Percentiles rank a stretch among this genome's conserved stretches.
These are phyloP conservation scores for Xerophyta viscosa DNA, from an alignment of 106 monocot species.

Conservation along the genomic window DNA sequence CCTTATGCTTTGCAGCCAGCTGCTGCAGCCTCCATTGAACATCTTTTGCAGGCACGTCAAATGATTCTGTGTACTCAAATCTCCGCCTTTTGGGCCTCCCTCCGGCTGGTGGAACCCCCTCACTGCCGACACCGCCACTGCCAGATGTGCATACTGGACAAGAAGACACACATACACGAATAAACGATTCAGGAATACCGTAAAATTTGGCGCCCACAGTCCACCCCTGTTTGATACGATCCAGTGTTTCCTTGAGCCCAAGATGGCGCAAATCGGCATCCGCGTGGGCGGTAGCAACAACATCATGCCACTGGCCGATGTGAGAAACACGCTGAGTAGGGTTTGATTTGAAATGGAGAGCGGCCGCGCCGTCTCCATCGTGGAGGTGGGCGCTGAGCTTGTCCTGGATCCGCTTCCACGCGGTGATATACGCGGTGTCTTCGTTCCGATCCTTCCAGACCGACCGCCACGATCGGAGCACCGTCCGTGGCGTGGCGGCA, in stretches of 20 bases:
- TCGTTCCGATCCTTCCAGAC: conserved; percentile 85
- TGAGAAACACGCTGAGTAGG: conserved; percentile 64
- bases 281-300: conserved; percentile 61
- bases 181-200: conserved; percentile 91
- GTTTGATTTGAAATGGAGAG: conserved; percentile 88
- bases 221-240: conserved; percentile 91
- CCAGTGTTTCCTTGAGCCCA: conserved; percentile 91
- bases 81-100: conserved; percentile 53
- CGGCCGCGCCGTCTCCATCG: not conserved
- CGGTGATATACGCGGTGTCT: conserved; percentile 71
- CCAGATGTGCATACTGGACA: conserved; percentile 57
- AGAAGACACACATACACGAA: conserved; percentile 70
- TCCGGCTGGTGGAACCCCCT: conserved; percentile 1
- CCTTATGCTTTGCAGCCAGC: conserved; percentile 90
- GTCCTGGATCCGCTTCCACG: conserved; percentile 89
- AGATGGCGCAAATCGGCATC: conserved; percentile 88
- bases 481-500: conserved; percentile 30
- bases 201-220: conserved; percentile 97
- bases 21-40: conserved; percentile 76
- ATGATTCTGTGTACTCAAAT: conserved; percentile 93
- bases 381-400: conserved; percentile 30
- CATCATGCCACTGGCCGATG: conserved; percentile 80
- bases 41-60: conserved; percentile 85
- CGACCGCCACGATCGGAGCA: conserved; percentile 57
- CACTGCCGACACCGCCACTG: not conserved